Conservation (phyloP, 768 basidiomycete species). For the Guyanaporus albipodus region DNA sequence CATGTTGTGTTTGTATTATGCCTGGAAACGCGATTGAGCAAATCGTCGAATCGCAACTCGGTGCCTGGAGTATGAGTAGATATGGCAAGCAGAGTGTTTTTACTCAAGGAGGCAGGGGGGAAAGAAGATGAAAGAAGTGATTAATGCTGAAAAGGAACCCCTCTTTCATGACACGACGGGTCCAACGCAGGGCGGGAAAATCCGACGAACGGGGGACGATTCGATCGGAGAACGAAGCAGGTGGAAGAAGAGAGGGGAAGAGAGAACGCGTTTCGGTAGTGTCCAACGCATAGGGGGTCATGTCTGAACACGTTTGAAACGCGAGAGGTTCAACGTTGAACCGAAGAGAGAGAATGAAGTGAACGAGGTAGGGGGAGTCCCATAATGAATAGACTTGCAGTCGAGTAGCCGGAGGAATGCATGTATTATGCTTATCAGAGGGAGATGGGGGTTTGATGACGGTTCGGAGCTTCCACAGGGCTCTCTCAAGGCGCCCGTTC, state of each 20-base stretch:
- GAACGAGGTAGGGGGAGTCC: no score
- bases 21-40: conserved; percentile 4
- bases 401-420: no score
- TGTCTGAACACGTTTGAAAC: neutral
- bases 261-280: neutral
- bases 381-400: no score
- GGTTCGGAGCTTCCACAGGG: conserved; percentile 8
- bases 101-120: no score
- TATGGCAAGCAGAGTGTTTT: no score
- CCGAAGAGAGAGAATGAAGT: no score
- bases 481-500: conserved; percentile 9
- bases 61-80: conserved; percentile 19
- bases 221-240: conserved; percentile 1
- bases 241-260: neutral
- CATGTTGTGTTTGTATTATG: neutral
- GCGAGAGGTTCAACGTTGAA: conserved; percentile 3
- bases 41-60: conserved; percentile 8
- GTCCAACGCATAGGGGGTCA: no score
- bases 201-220: neutral
- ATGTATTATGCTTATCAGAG: conserved; percentile 8
- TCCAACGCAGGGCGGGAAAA: neutral
- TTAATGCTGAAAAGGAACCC: conserved; percentile 1
- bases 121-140: conserved; percentile 1
- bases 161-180: neutral
- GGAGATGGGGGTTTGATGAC: no score